Percentiles rank a stretch among this genome's conserved stretches.
Conservation (phyloP, 176 grass and related monocot species). For the Melocanna baccifera region DNA sequence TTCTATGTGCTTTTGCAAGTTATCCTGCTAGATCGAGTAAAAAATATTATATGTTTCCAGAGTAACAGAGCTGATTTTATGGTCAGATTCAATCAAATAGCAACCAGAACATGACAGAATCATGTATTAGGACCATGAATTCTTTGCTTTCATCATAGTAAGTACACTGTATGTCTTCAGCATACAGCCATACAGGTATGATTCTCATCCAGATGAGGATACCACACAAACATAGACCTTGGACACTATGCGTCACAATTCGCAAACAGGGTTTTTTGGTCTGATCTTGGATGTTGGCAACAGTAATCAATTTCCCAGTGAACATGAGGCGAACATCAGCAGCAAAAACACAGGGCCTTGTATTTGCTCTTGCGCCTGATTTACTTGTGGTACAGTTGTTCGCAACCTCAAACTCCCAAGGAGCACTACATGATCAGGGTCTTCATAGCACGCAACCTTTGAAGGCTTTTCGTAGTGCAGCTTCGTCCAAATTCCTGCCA, state of each 20-base stretch:
- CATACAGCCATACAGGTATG: not conserved
- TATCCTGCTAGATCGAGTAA: not conserved
- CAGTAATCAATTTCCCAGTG: not conserved
- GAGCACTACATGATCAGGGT: not conserved
- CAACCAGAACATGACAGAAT: not conserved
- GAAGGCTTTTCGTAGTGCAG: conserved; percentile 58
- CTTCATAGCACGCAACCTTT: conserved; percentile 52
- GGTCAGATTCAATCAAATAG: not conserved
- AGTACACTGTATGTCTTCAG: not conserved
- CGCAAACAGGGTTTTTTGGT: not conserved
- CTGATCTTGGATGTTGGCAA: not conserved
- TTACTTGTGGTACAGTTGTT: not conserved
- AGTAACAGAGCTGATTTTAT: not conserved
- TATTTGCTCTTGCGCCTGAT: not conserved
- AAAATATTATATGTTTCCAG: not conserved
- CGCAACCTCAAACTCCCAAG: not conserved
- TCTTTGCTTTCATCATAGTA: not conserved
- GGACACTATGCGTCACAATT: not conserved
- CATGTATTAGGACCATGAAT: not conserved
- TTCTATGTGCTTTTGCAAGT: not conserved
- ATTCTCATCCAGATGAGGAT: not conserved
- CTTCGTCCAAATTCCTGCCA: conserved; percentile 57
- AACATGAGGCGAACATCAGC: not conserved
- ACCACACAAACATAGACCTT: not conserved
- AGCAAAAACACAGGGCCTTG: not conserved